Base-by-base conservation (phyloP, 176 grass and related monocot species). In the Lolium perenne region DNA sequence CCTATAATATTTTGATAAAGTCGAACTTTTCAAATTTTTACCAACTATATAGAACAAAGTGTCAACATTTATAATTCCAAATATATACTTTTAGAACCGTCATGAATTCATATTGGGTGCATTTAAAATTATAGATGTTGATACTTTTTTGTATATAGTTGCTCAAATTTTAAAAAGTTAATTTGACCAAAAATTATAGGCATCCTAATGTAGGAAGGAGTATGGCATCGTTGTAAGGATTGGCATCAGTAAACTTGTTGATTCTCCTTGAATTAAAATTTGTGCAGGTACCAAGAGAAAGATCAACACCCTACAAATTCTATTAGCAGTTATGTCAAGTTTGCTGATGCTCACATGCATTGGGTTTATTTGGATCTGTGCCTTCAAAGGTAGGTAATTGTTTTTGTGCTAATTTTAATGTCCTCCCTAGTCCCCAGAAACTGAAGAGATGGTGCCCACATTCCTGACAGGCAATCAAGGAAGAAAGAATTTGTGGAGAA, bases 301-400 rank as follows among this genome's bases (percentile, higher is more conserved):
- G 68, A 84, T 8, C 10, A 45, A 62, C 17, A 74, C 41, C 17
- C 10, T 80, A 57, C 7, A 56, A 80, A 74, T 79, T 73, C 56
- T 57, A 22, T 58, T 80, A 18, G 26, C 55, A 74, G 16, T 32
- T 55, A 22, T 89, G 11, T 5, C 67, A 80, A 22, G 66, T 84
- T 74, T 89, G 7, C n/a, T 84, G 46, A 14, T 51, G 73, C 22
- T 79, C 65, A 79, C 84, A 32, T 84, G 81, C 81, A 54, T 74
- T 64, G 67, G 58, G 15, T 4, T 64, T 62, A 46, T 89, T 73
- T 84, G 75, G 67, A 80, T 32, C 20, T 80, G 17, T 18, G 10
- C 55, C 10, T 64, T 55, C 54, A 73, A 55, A 80, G 87, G 87
- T 89, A 80, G 8, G 48, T 45, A 57, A 38, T 14, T 49, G 32